phyloP scores from a whole-genome alignment of 2,329 filamentous ascomycete genomes.

The Fusarium mundagurra region DNA sequence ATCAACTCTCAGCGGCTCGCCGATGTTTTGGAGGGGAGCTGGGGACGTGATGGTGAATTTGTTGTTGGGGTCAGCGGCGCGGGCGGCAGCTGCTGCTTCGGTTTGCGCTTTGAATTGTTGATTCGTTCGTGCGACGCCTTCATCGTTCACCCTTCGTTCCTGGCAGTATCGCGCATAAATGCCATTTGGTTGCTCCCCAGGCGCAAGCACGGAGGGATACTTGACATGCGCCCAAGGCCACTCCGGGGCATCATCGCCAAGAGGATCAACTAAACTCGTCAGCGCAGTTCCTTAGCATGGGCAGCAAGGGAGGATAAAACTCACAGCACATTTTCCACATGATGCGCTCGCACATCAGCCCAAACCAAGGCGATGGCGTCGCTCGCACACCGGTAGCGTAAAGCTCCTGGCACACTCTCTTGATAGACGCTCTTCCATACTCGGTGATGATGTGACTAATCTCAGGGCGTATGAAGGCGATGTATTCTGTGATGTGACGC shows the following conservation, averaged over 20 bases:
- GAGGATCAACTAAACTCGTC: neutral
- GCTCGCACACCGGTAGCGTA: neutral
- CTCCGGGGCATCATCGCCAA: neutral
- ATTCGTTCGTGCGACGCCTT: fast-evolving
- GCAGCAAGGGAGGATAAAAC: neutral
- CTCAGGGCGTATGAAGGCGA: constrained; percentile 1
- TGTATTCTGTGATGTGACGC: neutral
- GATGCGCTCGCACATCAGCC: neutral
- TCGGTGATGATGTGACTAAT: neutral
- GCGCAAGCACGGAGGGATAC: neutral
- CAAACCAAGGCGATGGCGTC: neutral
- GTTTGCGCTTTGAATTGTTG: neutral
- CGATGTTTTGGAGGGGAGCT: neutral
- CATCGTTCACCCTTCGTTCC: neutral
- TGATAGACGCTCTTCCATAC: neutral
- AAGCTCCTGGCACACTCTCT: neutral
- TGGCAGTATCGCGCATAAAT: neutral
- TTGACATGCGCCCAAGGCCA: neutral
- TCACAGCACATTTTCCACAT: neutral
- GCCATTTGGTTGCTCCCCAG: neutral
- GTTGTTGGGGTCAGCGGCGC: neutral
- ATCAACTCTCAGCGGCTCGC: neutral
- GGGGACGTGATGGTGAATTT: neutral
- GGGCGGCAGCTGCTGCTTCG: fast-evolving
- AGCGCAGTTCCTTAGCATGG: fast-evolving